phyloP scores from a whole-genome alignment of 768 basidiomycete species.

The Leucocoprinus leucothites region DNA sequence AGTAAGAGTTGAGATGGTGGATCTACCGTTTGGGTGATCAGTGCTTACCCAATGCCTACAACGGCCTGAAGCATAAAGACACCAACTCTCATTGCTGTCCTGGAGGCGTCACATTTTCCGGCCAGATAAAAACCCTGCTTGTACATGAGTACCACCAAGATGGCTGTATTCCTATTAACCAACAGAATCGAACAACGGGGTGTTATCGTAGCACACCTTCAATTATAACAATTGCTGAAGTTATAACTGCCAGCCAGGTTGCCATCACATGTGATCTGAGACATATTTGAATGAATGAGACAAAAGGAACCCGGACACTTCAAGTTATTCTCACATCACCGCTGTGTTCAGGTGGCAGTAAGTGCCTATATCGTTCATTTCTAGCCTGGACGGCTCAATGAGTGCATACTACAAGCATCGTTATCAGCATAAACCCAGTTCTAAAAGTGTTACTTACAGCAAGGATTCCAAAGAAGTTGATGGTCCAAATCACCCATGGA shows the following conservation, averaged over 20 bases:
- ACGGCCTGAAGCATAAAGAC: background rate
- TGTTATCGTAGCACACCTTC: background rate
- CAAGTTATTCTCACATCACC: background rate
- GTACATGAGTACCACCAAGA: constrained; percentile 1
- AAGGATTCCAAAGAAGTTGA: background rate
- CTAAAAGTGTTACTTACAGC: background rate
- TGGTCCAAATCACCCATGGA: constrained; percentile 6
- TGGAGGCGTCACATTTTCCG: background rate
- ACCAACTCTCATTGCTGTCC: background rate
- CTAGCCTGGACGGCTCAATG: background rate
- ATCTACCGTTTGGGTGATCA: too few relatives aligned
- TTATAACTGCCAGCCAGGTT: background rate
- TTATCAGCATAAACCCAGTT: too few relatives aligned
- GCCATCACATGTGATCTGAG: constrained; percentile 3
- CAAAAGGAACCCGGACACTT: too few relatives aligned
- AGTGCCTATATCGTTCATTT: constrained; percentile 1
- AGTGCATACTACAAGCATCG: background rate
- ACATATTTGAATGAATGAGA: background rate
- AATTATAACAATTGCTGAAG: background rate
- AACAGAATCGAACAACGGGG: background rate
- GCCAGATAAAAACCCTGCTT: background rate
- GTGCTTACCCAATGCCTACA: too few relatives aligned
- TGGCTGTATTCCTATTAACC: background rate
- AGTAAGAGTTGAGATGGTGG: too few relatives aligned
- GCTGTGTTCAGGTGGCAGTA: constrained; percentile 2